Evolutionary conservation across 164 flowering plant genomes (phyloP).

Genomic region (Amborella trichopoda): DNA sequence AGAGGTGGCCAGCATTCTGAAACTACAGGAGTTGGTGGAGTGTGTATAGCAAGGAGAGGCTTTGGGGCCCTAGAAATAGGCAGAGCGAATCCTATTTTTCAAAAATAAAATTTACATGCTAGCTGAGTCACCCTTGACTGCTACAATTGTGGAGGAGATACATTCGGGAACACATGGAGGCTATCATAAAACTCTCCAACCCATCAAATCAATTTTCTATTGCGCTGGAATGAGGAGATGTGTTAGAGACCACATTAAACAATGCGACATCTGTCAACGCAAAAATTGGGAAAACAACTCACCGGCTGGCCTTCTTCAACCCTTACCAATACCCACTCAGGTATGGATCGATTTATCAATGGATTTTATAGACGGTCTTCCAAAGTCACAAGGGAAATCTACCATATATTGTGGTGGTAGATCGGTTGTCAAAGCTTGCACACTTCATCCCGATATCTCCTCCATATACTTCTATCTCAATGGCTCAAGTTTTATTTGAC

Average conservation of each 20-base stretch:
- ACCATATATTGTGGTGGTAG: slow-evolving; percentile 4
- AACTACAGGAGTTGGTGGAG: not conserved
- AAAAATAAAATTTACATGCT: not conserved
- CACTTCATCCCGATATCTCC: slow-evolving; percentile 2
- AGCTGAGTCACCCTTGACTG: not conserved
- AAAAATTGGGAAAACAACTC: not conserved
- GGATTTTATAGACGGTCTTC: slow-evolving; percentile 2
- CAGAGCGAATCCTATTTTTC: not conserved
- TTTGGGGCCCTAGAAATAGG: not conserved
- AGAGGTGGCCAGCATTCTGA: too few species aligned
- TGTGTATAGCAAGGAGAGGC: not conserved
- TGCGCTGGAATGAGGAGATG: not conserved
- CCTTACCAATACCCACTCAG: not conserved
- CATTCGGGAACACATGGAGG: slow-evolving; percentile 3
- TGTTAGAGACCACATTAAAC: not conserved
- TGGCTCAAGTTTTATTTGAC: not conserved
- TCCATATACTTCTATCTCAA: not conserved
- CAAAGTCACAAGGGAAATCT: not conserved
- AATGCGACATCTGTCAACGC: not conserved
- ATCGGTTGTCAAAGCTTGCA: not conserved
- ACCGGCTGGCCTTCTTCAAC: not conserved
- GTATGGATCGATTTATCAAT: not conserved
- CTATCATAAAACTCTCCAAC: slow-evolving; percentile 1
- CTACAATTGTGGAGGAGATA: not conserved
- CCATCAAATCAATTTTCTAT: not conserved